phyloP scores from a whole-genome alignment of 1,139 yeast species.

The Kodamaea arcana region DNA sequence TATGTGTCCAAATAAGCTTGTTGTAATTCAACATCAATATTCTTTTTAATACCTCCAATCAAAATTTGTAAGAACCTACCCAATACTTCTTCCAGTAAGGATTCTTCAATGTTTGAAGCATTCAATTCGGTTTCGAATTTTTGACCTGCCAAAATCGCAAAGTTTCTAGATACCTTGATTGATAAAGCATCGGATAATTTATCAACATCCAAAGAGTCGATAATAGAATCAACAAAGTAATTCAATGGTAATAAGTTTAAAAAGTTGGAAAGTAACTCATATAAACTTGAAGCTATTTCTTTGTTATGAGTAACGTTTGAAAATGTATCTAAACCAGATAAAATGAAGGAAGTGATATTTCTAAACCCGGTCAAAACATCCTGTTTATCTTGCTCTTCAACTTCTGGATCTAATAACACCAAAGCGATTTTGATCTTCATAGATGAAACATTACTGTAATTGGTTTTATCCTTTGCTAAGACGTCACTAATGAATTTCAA shows the following conservation, averaged over 20 bases:
- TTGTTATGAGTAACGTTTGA: slow-evolving; percentile 15
- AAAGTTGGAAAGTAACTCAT: slow-evolving; percentile 54
- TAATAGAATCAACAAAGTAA: slow-evolving; percentile 62
- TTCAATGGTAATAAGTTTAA: slow-evolving; percentile 71
- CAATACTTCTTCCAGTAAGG: slow-evolving; percentile 38
- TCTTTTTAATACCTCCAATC: slow-evolving; percentile 38
- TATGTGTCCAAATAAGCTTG: slow-evolving; percentile 71
- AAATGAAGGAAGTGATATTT: slow-evolving; percentile 34
- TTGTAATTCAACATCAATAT: slow-evolving; percentile 45
- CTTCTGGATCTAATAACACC: slow-evolving; percentile 45
- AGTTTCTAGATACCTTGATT: slow-evolving; percentile 44
- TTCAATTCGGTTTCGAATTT: slow-evolving; percentile 67
- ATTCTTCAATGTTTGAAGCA: slow-evolving; percentile 35
- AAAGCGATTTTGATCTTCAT: slow-evolving; percentile 61
- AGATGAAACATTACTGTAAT: slow-evolving; percentile 31
- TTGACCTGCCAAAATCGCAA: slow-evolving; percentile 56
- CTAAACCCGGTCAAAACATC: slow-evolving; percentile 42
- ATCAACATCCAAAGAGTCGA: slow-evolving; percentile 50
- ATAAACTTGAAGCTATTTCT: slow-evolving; percentile 25
- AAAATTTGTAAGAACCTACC: slow-evolving; percentile 45
- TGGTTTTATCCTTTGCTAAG: slow-evolving; percentile 40
- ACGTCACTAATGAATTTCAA: slow-evolving; percentile 51
- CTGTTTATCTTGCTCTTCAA: slow-evolving; percentile 23
- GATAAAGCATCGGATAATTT: slow-evolving; percentile 33
- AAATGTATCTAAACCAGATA: slow-evolving; percentile 33